phyloP scores from a whole-genome alignment of 257 asterid species.

The Solanum dulcamara region DNA sequence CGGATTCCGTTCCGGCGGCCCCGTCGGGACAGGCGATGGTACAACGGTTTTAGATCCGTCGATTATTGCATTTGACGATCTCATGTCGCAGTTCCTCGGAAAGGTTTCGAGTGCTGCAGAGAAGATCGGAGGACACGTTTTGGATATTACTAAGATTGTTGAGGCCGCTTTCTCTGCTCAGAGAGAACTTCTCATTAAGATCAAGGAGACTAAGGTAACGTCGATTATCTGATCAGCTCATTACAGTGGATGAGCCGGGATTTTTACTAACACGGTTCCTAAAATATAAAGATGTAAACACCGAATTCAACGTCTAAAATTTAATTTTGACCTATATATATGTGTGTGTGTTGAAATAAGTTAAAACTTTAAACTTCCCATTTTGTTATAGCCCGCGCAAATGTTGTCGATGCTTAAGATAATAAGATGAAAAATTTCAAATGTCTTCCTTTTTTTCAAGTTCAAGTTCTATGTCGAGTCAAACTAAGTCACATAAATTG shows the following conservation, averaged over 20 bases:
- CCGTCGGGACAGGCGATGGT: constrained; percentile 29
- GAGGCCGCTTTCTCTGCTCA: constrained; percentile 58
- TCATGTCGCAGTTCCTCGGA: constrained; percentile 44
- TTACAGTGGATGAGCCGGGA: neutral
- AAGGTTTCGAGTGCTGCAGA: constrained; percentile 55
- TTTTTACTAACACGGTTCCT: neutral
- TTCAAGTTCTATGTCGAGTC: neutral
- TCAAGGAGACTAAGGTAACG: constrained; percentile 60
- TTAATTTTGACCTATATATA: neutral
- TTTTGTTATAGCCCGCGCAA: neutral
- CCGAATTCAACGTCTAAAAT: neutral
- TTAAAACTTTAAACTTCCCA: neutral
- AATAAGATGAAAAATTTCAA: neutral
- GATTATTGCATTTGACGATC: constrained; percentile 65
- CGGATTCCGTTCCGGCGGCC: constrained; percentile 22
- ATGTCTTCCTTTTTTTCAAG: neutral
- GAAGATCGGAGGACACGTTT: constrained; percentile 82
- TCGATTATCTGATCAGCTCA: neutral
- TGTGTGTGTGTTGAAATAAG: neutral
- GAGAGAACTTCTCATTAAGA: constrained; percentile 68
- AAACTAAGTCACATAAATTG: neutral
- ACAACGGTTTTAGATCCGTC: constrained; percentile 68
- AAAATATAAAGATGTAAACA: neutral
- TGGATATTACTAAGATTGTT: constrained; percentile 52
- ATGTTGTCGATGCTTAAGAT: neutral